These are phyloP conservation scores for Cyberlindnera euphorbiae DNA, from an alignment of 805 yeast species.

Conservation along the genomic window DNA sequence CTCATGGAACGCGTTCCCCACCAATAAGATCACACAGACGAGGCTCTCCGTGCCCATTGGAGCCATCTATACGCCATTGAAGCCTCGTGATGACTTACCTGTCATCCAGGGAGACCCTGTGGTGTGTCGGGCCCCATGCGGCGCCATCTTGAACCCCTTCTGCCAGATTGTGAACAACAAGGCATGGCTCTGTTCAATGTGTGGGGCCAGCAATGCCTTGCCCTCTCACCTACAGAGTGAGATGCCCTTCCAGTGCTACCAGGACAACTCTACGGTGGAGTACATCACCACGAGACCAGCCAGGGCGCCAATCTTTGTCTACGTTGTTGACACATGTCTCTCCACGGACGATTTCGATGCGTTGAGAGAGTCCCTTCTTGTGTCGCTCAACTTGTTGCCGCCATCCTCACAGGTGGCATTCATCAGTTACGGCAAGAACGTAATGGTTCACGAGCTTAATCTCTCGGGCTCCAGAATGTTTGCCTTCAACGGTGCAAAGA, in stretches of 20 bases:
- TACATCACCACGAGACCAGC: conserved; percentile 30
- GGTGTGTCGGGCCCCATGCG: conserved; percentile 48
- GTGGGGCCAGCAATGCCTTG: conserved; percentile 43
- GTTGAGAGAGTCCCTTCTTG: conserved; percentile 44
- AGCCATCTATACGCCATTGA: conserved; percentile 55
- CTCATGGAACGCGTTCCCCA: conserved; percentile 58
- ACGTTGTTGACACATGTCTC: conserved; percentile 53
- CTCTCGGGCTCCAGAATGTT: conserved; percentile 31
- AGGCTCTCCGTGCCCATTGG: conserved; percentile 53
- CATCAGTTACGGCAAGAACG: conserved; percentile 55
- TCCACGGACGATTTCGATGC: conserved; percentile 47
- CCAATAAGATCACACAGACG: conserved; percentile 46
- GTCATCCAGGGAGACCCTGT: conserved; percentile 37
- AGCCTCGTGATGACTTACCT: conserved; percentile 36
- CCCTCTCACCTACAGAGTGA: conserved; percentile 31
- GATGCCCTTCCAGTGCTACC: conserved; percentile 11
- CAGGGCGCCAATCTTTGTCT: conserved; percentile 39
- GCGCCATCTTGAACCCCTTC: conserved; percentile 50
- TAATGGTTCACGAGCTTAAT: conserved; percentile 50
- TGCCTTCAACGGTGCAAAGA: conserved; percentile 54
- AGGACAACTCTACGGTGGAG: conserved; percentile 42
- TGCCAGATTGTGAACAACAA: conserved; percentile 27
- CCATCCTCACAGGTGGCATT: conserved; percentile 52
- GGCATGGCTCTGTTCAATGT: conserved; percentile 54
- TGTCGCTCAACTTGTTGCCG: conserved; percentile 46